Evolutionary conservation across 1,284 basidiomycete species (phyloP).

Genomic region (Apiotrichum siamense): DNA sequence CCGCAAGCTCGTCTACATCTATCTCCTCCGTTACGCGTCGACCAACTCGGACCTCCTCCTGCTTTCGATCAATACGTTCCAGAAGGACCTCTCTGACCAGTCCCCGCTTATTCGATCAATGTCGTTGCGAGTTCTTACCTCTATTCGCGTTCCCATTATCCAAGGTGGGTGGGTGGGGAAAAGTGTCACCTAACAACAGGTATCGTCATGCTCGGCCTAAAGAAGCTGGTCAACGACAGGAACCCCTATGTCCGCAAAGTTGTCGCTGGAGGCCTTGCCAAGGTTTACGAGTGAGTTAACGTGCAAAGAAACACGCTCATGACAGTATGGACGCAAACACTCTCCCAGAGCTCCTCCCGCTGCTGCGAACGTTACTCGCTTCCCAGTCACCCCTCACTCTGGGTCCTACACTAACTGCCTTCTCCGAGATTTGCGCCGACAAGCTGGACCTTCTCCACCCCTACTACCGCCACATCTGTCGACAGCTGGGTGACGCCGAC

Average conservation of each 20-base stretch:
- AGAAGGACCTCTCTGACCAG: slow-evolving; percentile 87
- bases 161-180: slow-evolving; percentile 49
- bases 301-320: background rate
- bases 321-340: slow-evolving; percentile 67
- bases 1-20: slow-evolving; percentile 95
- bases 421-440: slow-evolving; percentile 73
- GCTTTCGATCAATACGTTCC: slow-evolving; percentile 97
- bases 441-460: slow-evolving; percentile 79
- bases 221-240: slow-evolving; percentile 80
- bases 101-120: slow-evolving; percentile 90
- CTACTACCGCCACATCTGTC: slow-evolving; percentile 80
- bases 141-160: slow-evolving; percentile 82
- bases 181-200: slow-evolving; percentile 31
- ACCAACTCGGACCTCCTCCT: slow-evolving; percentile 90
- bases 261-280: slow-evolving; percentile 81
- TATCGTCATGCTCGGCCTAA: slow-evolving; percentile 80
- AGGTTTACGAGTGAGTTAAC: slow-evolving; percentile 66
- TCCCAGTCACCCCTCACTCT: slow-evolving; percentile 83
- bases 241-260: slow-evolving; percentile 92
- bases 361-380: slow-evolving; percentile 67
- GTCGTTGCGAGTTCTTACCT: slow-evolving; percentile 87
- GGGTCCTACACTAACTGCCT: slow-evolving; percentile 78
- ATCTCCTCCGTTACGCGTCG: slow-evolving; percentile 86
- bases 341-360: slow-evolving; percentile 64
- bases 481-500: slow-evolving; percentile 79